Percentiles rank a stretch among this genome's conserved stretches.
These are phyloP conservation scores for Podila minutissima DNA, from an alignment of 192 early-diverging fungal species.

Conservation along the genomic window DNA sequence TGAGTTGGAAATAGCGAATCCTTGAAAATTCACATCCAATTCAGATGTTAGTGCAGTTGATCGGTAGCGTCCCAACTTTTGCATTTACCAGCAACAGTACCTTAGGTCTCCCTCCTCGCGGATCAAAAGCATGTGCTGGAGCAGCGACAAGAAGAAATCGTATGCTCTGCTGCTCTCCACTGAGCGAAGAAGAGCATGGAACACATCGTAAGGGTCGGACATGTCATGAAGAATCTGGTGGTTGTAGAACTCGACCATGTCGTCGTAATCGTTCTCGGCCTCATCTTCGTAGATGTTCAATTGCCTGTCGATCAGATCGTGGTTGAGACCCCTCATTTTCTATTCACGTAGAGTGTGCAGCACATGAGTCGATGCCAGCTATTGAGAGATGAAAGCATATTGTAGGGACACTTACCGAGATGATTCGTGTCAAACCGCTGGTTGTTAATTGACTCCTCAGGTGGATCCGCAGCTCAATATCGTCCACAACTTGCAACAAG, in stretches of 20 bases:
- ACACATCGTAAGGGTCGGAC: conserved; percentile 76
- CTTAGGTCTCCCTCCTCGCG: conserved; percentile 71
- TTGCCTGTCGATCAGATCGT: conserved; percentile 69
- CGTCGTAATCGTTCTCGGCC: conserved; percentile 64
- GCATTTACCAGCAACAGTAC: conserved; percentile 14
- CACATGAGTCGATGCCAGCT: not conserved
- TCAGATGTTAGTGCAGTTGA: not conserved
- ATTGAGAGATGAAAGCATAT: too few relatives aligned
- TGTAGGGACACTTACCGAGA: conserved; percentile 47
- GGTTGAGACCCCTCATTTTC: conserved; percentile 68
- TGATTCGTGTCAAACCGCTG: conserved; percentile 71
- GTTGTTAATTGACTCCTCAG: conserved; percentile 77
- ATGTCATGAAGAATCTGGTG: conserved; percentile 75
- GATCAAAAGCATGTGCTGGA: conserved; percentile 80
- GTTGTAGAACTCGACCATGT: conserved; percentile 63
- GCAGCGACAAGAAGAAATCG: conserved; percentile 76
- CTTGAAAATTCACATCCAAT: conserved; percentile 29
- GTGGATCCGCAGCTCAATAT: conserved; percentile 78
- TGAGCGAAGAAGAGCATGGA: conserved; percentile 72
- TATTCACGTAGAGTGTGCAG: conserved; percentile 5
- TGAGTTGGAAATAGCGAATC: conserved; percentile 82
- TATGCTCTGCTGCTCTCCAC: conserved; percentile 77
- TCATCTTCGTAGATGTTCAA: conserved; percentile 75
- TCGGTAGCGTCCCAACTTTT: not conserved
- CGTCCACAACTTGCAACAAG: conserved; percentile 75